Percentiles rank a stretch among this genome's conserved stretches.
These are phyloP conservation scores for Ceratorhiza oryzae-sativae DNA, from an alignment of 1,284 basidiomycete species.

Conservation along the genomic window DNA sequence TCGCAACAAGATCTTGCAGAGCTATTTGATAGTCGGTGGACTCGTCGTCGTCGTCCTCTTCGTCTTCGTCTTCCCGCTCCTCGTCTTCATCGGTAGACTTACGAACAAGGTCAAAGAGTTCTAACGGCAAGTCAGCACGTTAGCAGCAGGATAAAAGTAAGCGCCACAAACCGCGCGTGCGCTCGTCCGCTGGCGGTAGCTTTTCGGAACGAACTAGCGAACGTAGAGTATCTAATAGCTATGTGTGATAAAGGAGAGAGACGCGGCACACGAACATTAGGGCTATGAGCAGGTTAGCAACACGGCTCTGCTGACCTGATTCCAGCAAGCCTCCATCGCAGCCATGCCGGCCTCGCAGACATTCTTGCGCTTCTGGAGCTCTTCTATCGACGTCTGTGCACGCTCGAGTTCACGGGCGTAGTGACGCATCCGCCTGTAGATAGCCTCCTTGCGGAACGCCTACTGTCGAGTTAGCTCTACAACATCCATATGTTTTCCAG, in stretches of 20 bases:
- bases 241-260: conserved; percentile 41
- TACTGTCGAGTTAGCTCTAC: conserved; percentile 48
- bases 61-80: conserved; percentile 20
- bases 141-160: background rate
- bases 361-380: conserved; percentile 75
- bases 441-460: conserved; percentile 88
- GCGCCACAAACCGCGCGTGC: conserved; percentile 28
- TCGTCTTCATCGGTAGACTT: conserved; percentile 23
- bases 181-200: conserved; percentile 48
- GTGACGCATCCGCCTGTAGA: conserved; percentile 89
- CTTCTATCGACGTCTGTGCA: conserved; percentile 68
- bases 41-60: conserved; percentile 17
- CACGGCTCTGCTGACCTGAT: conserved; percentile 64
- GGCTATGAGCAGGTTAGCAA: background rate
- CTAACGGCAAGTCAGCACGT: conserved; percentile 10
- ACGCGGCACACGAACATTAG: background rate
- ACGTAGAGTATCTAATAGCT: conserved; percentile 52
- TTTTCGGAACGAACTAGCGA: conserved; percentile 66
- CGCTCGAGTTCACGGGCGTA: conserved; percentile 84
- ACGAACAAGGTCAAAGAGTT: conserved; percentile 36
- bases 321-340: conserved; percentile 88
- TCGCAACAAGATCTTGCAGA: conserved; percentile 22
- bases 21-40: conserved; percentile 30
- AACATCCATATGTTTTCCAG: conserved; percentile 17
- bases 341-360: conserved; percentile 80